These are phyloP conservation scores for Mycosphaerella arachidis DNA, from an alignment of 2,329 filamentous ascomycete genomes.

Conservation along the genomic window DNA sequence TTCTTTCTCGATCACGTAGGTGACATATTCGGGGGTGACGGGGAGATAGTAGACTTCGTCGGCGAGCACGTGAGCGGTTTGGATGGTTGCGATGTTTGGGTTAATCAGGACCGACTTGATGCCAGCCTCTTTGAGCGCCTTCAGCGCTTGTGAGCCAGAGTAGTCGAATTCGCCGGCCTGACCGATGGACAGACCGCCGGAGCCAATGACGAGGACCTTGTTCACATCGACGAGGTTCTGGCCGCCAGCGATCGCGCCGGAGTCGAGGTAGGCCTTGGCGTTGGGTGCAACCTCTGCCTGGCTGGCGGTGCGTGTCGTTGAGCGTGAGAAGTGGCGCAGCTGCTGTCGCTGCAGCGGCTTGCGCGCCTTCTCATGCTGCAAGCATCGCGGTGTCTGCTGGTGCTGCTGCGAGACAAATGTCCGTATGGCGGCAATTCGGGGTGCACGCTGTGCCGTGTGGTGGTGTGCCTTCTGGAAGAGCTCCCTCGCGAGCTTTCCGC, in stretches of 20 bases:
- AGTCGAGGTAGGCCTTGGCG: slow-evolving; percentile 82
- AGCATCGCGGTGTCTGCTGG: slow-evolving; percentile 9
- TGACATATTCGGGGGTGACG: slow-evolving; percentile 95
- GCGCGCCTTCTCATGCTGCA: slow-evolving; percentile 13
- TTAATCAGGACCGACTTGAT: slow-evolving; percentile 91
- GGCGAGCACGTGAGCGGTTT: slow-evolving; percentile 91
- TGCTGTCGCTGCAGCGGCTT: slow-evolving; percentile 18
- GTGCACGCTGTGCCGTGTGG: slow-evolving; percentile 16
- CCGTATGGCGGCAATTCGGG: slow-evolving; percentile 24
- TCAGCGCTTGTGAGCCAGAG: slow-evolving; percentile 93
- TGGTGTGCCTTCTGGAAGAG: slow-evolving; percentile 24
- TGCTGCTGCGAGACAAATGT: slow-evolving; percentile 26
- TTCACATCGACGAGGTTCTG: slow-evolving; percentile 81
- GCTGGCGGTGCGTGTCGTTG: slow-evolving; percentile 26
- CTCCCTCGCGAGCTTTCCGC: slow-evolving; percentile 28
- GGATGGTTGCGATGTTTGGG: slow-evolving; percentile 97
- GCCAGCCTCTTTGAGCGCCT: slow-evolving; percentile 92
- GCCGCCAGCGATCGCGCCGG: slow-evolving; percentile 74
- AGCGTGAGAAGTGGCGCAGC: slow-evolving; percentile 25
- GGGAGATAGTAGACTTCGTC: slow-evolving; percentile 98
- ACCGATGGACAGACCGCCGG: slow-evolving; percentile 91
- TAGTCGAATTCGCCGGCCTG: slow-evolving; percentile 99
- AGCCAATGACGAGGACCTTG: slow-evolving; percentile 95
- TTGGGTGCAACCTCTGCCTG: slow-evolving; percentile 67
- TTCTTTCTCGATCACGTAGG: slow-evolving; percentile 95